Percentiles rank a stretch among this genome's conserved stretches.
Evolutionary conservation across 2,329 filamentous ascomycete species (phyloP).

Genomic region (Tolypocladium ophioglossoides): DNA sequence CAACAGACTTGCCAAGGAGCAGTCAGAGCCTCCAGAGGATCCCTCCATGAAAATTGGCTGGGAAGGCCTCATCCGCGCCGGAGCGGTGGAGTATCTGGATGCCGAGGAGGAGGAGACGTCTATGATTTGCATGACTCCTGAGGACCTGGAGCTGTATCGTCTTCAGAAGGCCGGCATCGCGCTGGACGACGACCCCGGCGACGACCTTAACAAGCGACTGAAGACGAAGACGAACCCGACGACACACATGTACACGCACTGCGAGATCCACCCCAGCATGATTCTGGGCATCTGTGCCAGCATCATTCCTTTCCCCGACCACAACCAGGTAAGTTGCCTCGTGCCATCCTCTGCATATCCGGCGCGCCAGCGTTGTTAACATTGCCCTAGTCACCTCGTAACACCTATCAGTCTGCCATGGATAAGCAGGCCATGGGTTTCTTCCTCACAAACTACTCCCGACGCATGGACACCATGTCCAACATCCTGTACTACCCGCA

Average conservation of each 20-base stretch:
- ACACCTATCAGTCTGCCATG: conserved; percentile 99
- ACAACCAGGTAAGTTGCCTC: conserved; percentile 62
- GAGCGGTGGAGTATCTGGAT: conserved; percentile 91
- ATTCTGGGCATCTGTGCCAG: conserved; percentile 96
- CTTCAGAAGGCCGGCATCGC: conserved; percentile 56
- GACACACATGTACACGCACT: conserved; percentile 92
- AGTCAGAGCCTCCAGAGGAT: conserved; percentile 54
- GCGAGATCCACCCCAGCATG: conserved; percentile 99
- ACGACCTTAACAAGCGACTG: conserved; percentile 72
- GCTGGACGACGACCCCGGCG: conserved; percentile 48
- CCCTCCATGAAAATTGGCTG: conserved; percentile 65
- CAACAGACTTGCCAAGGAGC: conserved; percentile 63
- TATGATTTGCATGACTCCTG: conserved; percentile 99
- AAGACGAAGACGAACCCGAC: conserved; percentile 80
- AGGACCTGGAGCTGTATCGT: conserved; percentile 75
- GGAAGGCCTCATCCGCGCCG: conserved; percentile 72
- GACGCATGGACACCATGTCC: conserved; percentile 98
- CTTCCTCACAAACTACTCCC: conserved; percentile 91
- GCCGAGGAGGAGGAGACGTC: conserved; percentile 97
- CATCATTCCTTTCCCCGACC: conserved; percentile 98
- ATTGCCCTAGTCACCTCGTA: conserved; percentile 69
- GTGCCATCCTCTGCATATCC: not conserved
- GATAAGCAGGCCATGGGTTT: conserved; percentile 99
- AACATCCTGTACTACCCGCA: conserved; percentile 99
- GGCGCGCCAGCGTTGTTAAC: not conserved